Percentiles rank a stretch among this genome's conserved stretches.
Evolutionary conservation across 2,329 filamentous ascomycete species (phyloP).

Genomic region (Lecanicillium sp.): DNA sequence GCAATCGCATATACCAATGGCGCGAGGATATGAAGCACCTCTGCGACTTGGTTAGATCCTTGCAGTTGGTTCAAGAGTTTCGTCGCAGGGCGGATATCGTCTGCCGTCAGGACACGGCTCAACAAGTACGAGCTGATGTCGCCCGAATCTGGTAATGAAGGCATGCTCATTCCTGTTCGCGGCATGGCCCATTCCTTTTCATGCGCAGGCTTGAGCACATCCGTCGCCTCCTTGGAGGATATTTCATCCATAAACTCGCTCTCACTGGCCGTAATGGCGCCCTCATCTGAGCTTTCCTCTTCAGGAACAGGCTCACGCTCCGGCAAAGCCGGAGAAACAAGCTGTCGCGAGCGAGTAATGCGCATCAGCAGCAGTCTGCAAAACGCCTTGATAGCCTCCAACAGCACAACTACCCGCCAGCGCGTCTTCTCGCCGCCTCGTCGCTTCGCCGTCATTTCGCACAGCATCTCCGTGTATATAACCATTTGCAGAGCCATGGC

Average conservation of each 20-base stretch:
- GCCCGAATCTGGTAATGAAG: conserved; percentile 68
- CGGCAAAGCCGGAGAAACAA: conserved; percentile 77
- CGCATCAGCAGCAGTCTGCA: conserved; percentile 74
- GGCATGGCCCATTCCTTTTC: conserved; percentile 80
- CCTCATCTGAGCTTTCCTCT: conserved; percentile 26
- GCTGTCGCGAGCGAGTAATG: conserved; percentile 72
- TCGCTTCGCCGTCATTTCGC: conserved; percentile 92
- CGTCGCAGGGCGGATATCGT: conserved; percentile 90
- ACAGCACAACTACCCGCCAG: conserved; percentile 78
- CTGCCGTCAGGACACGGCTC: conserved; percentile 82
- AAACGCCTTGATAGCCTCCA: conserved; percentile 80
- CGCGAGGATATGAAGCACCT: conserved; percentile 84
- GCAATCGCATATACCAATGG: conserved; percentile 81
- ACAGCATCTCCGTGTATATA: conserved; percentile 90
- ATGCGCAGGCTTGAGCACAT: conserved; percentile 25
- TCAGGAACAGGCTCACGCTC: conserved; percentile 72
- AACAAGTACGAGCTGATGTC: conserved; percentile 85
- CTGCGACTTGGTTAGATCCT: conserved; percentile 66
- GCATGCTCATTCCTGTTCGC: conserved; percentile 79
- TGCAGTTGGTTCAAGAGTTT: conserved; percentile 77
- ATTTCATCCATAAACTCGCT: conserved; percentile 35
- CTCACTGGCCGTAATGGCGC: conserved; percentile 20
- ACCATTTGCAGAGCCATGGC: conserved; percentile 81
- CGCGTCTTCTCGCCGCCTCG: conserved; percentile 68
- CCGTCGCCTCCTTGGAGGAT: conserved; percentile 16